These are phyloP conservation scores for Plenodomus biglobosus DNA, from an alignment of 2,329 filamentous ascomycete genomes.

Conservation along the genomic window DNA sequence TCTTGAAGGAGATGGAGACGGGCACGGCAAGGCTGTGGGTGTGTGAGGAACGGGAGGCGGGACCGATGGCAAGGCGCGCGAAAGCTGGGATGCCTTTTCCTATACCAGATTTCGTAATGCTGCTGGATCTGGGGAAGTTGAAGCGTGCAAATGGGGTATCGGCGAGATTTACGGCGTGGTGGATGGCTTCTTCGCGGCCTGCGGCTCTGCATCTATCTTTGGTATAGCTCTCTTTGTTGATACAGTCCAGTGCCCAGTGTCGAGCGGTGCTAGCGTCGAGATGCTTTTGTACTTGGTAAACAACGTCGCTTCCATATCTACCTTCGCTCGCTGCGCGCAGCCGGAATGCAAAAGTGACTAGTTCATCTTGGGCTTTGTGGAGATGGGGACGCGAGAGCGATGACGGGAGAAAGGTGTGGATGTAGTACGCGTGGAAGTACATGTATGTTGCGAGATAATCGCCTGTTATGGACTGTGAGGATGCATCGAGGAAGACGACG, in stretches of 20 bases:
- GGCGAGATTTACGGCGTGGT: conserved; percentile 29
- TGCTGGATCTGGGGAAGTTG: not conserved
- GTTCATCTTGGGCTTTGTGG: conserved; percentile 29
- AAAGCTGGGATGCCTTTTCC: conserved; percentile 22
- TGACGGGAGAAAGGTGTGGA: conserved; percentile 29
- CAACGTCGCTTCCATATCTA: conserved; percentile 21
- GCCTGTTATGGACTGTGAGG: conserved; percentile 23
- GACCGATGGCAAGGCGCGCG: conserved; percentile 31
- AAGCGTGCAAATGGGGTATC: conserved; percentile 29
- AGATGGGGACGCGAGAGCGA: conserved; percentile 23
- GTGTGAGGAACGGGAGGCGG: conserved; percentile 10
- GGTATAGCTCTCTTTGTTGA: conserved; percentile 23
- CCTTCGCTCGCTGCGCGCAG: conserved; percentile 25
- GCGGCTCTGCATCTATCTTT: conserved; percentile 23
- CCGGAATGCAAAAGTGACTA: conserved; percentile 33
- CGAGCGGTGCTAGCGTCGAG: conserved; percentile 21
- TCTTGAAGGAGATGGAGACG: conserved; percentile 20
- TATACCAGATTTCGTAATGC: not conserved
- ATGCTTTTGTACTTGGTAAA: conserved; percentile 26
- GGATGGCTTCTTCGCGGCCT: conserved; percentile 21
- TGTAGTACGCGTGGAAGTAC: conserved; percentile 38
- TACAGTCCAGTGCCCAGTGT: conserved; percentile 28
- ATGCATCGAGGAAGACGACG: conserved; percentile 33
- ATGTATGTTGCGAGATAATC: conserved; percentile 31
- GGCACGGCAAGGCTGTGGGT: conserved; percentile 27